Evolutionary conservation across 2,329 filamentous ascomycete species (phyloP), one percentile per base, ranked within the genome.

Genomic region (Podosphaera fusca): DNA sequence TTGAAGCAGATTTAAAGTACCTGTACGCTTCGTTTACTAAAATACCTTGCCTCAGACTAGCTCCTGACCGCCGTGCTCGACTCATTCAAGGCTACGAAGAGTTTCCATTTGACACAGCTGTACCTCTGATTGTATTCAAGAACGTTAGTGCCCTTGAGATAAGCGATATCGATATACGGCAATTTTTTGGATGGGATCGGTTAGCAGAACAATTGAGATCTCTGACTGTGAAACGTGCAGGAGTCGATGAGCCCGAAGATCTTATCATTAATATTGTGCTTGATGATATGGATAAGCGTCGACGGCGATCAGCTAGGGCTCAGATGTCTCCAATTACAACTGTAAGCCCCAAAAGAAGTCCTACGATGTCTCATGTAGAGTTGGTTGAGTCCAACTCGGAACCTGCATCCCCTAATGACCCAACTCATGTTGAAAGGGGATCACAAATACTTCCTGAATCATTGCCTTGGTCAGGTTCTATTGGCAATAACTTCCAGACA

Each of bases 21-120:
- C 75, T 98, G 38, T 98, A 95, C 72, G 96, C 92, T 47, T 87
- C 92, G 58, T 98, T 96, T 68, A 98, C 92, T 66, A 98, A 96
- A 72, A 94, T 98, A 49, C 92, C 92, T 0, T 95, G 87, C 66
- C 74, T 98, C 61, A 82, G 84, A 61, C 75, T 98, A 57, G 82
- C 89, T 34, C 89, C 89, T n/a, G 92, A 98, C 69, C 89, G 88
- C 74, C 85, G 87, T 63, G 89, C 90, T 54, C 82, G 85, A 56
- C 74, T 95, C 60, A 95, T 98, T 63, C 79, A 83, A 62, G 90
- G 90, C 34, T 96, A 92, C 67, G 92, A 98, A 70, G 90, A 95
- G 70, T 98, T 96, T 63, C 92, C 92, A 2, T 95, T 96, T 69
- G 92, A 98, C 70, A 95, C 87, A 31, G 92, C 92, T 29, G 92